phyloP scores from a whole-genome alignment of 1,284 basidiomycete species.

The Pyrrhoderma lamaoense region DNA sequence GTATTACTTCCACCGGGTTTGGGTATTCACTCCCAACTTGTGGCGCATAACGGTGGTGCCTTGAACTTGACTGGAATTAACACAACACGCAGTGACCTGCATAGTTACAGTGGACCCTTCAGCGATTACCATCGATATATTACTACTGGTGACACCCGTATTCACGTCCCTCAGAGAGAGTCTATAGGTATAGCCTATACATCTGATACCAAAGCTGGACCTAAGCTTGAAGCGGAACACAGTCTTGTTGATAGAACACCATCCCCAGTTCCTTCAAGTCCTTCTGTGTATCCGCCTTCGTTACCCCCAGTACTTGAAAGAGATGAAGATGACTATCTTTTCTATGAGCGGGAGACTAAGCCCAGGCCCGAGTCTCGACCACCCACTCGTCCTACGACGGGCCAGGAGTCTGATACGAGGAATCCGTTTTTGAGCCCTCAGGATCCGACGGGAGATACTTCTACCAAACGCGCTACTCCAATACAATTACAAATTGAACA shows the following conservation, averaged over 20 bases:
- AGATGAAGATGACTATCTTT: constrained; percentile 28
- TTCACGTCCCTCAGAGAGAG: constrained; percentile 9
- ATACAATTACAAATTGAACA: constrained; percentile 7
- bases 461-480: not conserved
- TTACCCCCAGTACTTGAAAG: constrained; percentile 28
- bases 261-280: constrained; percentile 37
- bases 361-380: constrained; percentile 5
- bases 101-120: constrained; percentile 22
- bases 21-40: too few relatives aligned
- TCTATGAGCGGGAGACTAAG: constrained; percentile 23
- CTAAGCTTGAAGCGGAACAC: constrained; percentile 12
- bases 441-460: not conserved
- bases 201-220: constrained; percentile 19
- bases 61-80: constrained; percentile 24
- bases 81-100: not conserved
- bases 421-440: constrained; percentile 10
- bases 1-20: too few relatives aligned
- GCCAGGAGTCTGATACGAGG: constrained; percentile 9
- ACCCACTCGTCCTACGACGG: constrained; percentile 3
- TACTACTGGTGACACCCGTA: constrained; percentile 14
- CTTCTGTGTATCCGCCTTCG: constrained; percentile 52
- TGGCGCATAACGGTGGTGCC: not conserved
- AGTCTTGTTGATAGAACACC: constrained; percentile 21
- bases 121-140: constrained; percentile 21
- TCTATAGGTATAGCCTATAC: constrained; percentile 14